Percentiles rank a stretch among this genome's conserved stretches.
phyloP scores from a whole-genome alignment of 805 yeast genomes.

The Yarrowia sp. region DNA sequence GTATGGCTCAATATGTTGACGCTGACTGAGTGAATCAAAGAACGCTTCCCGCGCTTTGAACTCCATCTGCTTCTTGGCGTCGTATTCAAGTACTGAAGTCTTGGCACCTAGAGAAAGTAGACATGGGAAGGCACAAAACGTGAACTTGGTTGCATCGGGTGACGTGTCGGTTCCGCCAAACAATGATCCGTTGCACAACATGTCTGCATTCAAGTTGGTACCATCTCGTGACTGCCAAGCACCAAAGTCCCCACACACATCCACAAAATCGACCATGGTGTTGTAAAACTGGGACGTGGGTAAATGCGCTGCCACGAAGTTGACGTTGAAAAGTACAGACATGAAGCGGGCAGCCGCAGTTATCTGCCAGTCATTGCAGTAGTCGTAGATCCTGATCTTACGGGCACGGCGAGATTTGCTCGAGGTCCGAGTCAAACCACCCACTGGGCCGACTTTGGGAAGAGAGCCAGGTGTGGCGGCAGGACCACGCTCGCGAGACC shows the following conservation, averaged over 20 bases:
- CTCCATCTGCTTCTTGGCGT: constrained; percentile 82
- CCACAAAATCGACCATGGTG: constrained; percentile 78
- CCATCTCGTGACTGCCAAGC: constrained; percentile 59
- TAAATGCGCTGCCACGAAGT: constrained; percentile 49
- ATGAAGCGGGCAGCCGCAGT: constrained; percentile 68
- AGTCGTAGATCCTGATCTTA: constrained; percentile 57
- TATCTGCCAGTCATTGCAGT: constrained; percentile 84
- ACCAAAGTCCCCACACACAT: constrained; percentile 80
- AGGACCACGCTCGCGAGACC: constrained; percentile 25
- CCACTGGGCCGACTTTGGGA: constrained; percentile 7
- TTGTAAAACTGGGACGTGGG: constrained; percentile 69
- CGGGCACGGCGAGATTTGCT: not conserved
- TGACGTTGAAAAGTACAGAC: constrained; percentile 63
- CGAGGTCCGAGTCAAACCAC: not conserved
- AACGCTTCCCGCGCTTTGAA: constrained; percentile 89
- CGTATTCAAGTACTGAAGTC: constrained; percentile 79
- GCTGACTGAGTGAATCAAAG: constrained; percentile 70
- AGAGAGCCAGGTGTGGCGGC: constrained; percentile 11
- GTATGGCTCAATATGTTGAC: constrained; percentile 68
- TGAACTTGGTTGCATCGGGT: constrained; percentile 48
- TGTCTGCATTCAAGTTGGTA: constrained; percentile 4
- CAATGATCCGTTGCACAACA: constrained; percentile 5
- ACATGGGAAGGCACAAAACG: constrained; percentile 86
- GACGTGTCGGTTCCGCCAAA: constrained; percentile 10
- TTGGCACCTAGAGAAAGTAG: constrained; percentile 82